Base-by-base conservation (phyloP, 371 early-diverging fungal genomes). In the Capillidium heterosporum region DNA sequence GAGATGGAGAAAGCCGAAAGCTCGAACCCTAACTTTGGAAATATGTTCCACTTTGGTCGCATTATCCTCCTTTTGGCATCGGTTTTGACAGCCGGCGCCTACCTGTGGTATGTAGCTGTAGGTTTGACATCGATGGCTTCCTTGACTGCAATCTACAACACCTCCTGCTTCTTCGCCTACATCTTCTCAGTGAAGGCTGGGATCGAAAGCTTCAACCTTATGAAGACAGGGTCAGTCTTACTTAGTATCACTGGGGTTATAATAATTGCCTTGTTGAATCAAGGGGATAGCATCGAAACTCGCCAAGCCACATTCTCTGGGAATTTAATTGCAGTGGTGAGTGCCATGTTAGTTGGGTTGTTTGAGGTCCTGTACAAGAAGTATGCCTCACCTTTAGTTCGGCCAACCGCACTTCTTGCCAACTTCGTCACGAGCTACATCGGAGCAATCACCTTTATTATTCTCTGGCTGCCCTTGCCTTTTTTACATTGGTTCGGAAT, bases 141-240 rank as follows among this genome's bases (percentile, higher is more conserved):
- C 47, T 63, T 87, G 32, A 87, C 87, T 0, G 89, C 85, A 21
- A 82, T 85, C 32, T 85, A 82, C 73, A 87, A 88, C 67, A 84
- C 80, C 4, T 72, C 80, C 8, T 84, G 85, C 57, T 84, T 85
- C 57, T 88, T 82, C 65, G 86, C 85, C 8, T 87, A 87, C 57
- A 55, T 82, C 13, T 87, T 88, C 60, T 84, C 84, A 5, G 65
- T 87, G 15, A 42, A 75, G 47, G 65, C 85, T 63, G 65, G 84
- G 26, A 68, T 71, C 32, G 89, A 88, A 56, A 67, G 68, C 21
- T 50, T 86, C 24, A 65, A 68, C 7, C 26, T 55, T 1, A 61
- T 67, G 48, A 88, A 88, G 61, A 67, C 81, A 7, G 40, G 69
- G 1, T 82, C 87, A 0, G 80, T 86, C 8, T 58, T 67, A 17